Percentiles rank a stretch among this genome's conserved stretches.
Conservation (phyloP, 345 rosid genomes). For the Citrus hindsii region DNA sequence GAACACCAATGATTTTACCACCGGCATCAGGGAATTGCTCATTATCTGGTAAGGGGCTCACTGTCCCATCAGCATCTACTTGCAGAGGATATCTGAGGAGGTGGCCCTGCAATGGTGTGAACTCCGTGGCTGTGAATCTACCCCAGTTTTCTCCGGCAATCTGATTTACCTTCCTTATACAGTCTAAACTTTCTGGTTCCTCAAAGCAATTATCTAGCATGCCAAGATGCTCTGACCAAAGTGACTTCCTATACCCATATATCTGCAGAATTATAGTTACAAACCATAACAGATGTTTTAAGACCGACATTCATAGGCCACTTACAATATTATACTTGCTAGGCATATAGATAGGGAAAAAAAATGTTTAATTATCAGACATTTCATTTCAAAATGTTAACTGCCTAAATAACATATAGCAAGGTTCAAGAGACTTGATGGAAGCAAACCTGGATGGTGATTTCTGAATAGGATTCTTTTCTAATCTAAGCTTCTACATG, state of each 20-base stretch:
- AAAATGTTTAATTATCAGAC: not conserved
- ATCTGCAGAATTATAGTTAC: conserved; percentile 36
- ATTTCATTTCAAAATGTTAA: not conserved
- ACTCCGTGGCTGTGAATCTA: conserved; percentile 32
- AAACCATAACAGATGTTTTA: not conserved
- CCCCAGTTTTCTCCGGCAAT: conserved; percentile 69
- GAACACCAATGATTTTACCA: conserved; percentile 70
- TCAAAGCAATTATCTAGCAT: conserved; percentile 25
- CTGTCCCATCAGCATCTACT: conserved; percentile 56
- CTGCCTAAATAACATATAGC: not conserved
- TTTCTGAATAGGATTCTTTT: no score
- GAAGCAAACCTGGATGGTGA: no score
- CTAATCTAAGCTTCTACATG: not conserved
- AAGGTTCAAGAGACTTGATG: not conserved
- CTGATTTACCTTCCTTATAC: conserved; percentile 57
- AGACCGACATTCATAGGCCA: not conserved
- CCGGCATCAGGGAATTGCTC: conserved; percentile 90
- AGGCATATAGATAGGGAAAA: not conserved
- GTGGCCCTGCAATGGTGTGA: conserved; percentile 62
- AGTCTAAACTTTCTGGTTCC: conserved; percentile 56
- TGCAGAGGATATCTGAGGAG: conserved; percentile 75
- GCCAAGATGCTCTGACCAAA: conserved; percentile 95
- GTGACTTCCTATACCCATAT: conserved; percentile 87
- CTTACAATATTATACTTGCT: not conserved
- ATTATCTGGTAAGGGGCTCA: conserved; percentile 48